Evolutionary conservation across 2,329 filamentous ascomycete genomes (phyloP).

Genomic region (Colletotrichum sp.): DNA sequence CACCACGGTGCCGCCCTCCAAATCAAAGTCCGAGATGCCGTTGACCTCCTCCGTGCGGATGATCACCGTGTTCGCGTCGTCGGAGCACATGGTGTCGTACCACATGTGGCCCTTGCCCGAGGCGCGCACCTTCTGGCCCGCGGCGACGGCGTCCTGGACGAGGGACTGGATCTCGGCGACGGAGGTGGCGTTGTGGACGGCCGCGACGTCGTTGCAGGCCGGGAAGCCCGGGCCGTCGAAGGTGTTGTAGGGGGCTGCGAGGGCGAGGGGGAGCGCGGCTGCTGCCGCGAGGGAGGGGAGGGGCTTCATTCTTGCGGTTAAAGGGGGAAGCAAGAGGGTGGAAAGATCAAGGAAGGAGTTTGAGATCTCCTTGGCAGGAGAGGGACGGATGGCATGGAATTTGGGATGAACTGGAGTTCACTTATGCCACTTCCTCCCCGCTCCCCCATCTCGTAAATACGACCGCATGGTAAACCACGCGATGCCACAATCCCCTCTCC

Average conservation of each 20-base stretch:
- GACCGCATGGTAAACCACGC: not conserved
- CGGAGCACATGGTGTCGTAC: constrained; percentile 59
- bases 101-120: constrained; percentile 57
- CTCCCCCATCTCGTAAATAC: not conserved
- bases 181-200: constrained; percentile 47
- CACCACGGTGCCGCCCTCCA: constrained; percentile 48
- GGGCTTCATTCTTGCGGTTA: not conserved
- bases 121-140: constrained; percentile 47
- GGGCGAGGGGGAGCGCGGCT: constrained; percentile 25
- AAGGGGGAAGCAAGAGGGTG: not conserved
- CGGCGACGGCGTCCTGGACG: constrained; percentile 43
- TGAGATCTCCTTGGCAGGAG: not conserved
- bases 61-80: constrained; percentile 50
- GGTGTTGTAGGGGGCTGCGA: constrained; percentile 46
- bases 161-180: constrained; percentile 47
- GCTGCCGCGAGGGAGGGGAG: not conserved
- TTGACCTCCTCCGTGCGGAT: constrained; percentile 50
- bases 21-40: constrained; percentile 47
- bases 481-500: not conserved
- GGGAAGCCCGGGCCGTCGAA: constrained; percentile 55
- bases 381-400: not conserved
- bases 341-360: not conserved
- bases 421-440: not conserved
- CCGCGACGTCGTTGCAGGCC: constrained; percentile 49
- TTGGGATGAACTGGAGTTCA: not conserved